phyloP scores from a whole-genome alignment of 306 rosid species.

The Fragaria vesca region DNA sequence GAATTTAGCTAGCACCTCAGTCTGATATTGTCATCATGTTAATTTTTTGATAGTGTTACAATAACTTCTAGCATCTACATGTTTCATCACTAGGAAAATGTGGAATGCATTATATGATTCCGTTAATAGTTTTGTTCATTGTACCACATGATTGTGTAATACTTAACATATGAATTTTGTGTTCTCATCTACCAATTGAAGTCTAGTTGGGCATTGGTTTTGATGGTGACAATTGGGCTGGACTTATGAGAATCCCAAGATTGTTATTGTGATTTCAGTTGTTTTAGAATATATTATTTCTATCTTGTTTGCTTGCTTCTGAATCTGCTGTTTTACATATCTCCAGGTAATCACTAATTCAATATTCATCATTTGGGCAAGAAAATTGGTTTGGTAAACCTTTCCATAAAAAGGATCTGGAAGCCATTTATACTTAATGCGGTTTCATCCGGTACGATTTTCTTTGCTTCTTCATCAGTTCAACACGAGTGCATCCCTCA shows the following conservation, averaged over 20 bases:
- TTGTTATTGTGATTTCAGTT: neutral
- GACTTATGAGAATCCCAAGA: neutral
- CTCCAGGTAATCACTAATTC: constrained; percentile 70
- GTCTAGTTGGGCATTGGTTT: neutral
- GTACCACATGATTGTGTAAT: neutral
- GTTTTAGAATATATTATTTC: neutral
- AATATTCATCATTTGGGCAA: constrained; percentile 55
- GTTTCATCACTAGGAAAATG: neutral
- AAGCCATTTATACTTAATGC: constrained; percentile 68
- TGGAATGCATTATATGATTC: neutral
- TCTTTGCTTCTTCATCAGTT: constrained; percentile 62
- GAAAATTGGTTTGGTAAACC: constrained; percentile 68
- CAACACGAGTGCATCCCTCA: constrained; percentile 84
- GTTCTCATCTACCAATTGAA: neutral
- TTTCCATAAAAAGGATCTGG: constrained; percentile 66
- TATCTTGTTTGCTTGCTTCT: constrained; percentile 7
- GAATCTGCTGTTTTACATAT: constrained; percentile 5
- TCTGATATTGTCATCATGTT: neutral
- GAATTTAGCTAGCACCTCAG: neutral
- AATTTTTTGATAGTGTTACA: neutral
- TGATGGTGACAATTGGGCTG: neutral
- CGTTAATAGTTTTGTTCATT: neutral
- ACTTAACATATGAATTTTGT: neutral
- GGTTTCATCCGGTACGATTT: constrained; percentile 67
- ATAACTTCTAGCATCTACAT: neutral